Evolutionary conservation across 495 filamentous ascomycete species (phyloP), one percentile per base, ranked within the genome.

Genomic region (Hypoxylon subgilvum): DNA sequence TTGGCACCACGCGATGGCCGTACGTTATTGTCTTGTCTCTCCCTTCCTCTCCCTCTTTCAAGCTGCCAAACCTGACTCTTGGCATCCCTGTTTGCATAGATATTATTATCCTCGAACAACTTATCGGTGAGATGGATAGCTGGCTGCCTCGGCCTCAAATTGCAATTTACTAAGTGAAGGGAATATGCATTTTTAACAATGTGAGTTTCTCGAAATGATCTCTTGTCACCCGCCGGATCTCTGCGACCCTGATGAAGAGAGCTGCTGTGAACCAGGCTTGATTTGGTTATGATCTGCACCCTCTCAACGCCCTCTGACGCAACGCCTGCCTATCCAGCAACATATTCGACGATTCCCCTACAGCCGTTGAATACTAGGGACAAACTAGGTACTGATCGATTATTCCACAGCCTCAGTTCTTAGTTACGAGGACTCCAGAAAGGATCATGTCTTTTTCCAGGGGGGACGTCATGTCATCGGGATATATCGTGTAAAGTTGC

Each of bases 231-330:
- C 45, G 50, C 54, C 39, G 50, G 54, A 57, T 55, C 54, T 64
- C 49, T 64, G 49, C 50, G 52, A 59, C 45, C 50, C 49, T 63
- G 58, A 48, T 58, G 42, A 49, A 58, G 61, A 64, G 23, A 39
- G 49, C 44, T 57, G 40, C 50, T 38, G 27, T 36, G 5, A 22
- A 28, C 49, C 55, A 64, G 22, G 16, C 61, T 28, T 30, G 0
- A 50, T 55, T 36, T 14, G 54, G 61, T 14, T 38, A 51, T 23
- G 61, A 64, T 64, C 61, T 64, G 30, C 61, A 12, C 34, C 27
- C 12, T 45, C 27, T 50, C 39, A 50, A 25, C 27, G 44, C 54
- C 27, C 51, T 59, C 54, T 64, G 61, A 64, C 61, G 61, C 61
- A 64, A 59, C 54, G 49, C 44, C 53, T 52, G 38, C 50, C 60